Base-by-base conservation (phyloP, 208 protist species). In the Trichomonas gallinae region DNA sequence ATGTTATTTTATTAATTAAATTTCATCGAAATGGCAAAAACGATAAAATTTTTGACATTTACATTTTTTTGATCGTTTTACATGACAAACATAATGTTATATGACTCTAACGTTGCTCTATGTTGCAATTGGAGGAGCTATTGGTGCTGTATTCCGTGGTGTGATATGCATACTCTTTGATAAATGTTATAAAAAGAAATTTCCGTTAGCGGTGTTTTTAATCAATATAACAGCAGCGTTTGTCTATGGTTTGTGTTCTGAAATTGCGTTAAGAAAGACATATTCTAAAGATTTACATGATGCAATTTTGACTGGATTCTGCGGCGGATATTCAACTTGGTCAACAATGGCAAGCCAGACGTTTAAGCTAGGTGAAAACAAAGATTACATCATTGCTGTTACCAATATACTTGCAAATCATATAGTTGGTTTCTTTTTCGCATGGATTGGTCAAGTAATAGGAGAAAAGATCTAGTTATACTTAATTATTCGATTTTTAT, bases 171-270 rank as follows among this genome's bases (percentile, higher is more conserved):
- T n/a, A n/a, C 40, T 89, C 6, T 89, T 89, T 26, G 83, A 46
- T 89, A 44, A 44, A 89, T 89, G 83, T 17, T 89, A 89, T 46
- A 46, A 44, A 89, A 89, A 89, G 83, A 89, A 89, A 46, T 89
- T 89, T 26, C 83, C 83, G n/a, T 46, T 89, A 46, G 34, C 83
- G 46, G 83, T 89, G 45, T 89, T 89, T 89, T 10, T 89, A 0
- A 89, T 89, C 38, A 89, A 89, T 46, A 46, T 44, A 31, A 26
- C 38, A 0, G 34, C 34, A 17, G 36, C 34, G 34, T 89, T 89
- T 34, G 10, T 89, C 1, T 34, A 44, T 46, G 83, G 83, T n/a
- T 46, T 89, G 23, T 89, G 36, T 21, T 42, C 83, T 46, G 38
- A 89, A 46, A 23, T 34, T 46, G 4, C 83, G 17, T 44, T 31